Percentiles rank a stretch among this genome's conserved stretches.
Conservation (phyloP, 495 filamentous ascomycete genomes). For the Penicillium goetzii region DNA sequence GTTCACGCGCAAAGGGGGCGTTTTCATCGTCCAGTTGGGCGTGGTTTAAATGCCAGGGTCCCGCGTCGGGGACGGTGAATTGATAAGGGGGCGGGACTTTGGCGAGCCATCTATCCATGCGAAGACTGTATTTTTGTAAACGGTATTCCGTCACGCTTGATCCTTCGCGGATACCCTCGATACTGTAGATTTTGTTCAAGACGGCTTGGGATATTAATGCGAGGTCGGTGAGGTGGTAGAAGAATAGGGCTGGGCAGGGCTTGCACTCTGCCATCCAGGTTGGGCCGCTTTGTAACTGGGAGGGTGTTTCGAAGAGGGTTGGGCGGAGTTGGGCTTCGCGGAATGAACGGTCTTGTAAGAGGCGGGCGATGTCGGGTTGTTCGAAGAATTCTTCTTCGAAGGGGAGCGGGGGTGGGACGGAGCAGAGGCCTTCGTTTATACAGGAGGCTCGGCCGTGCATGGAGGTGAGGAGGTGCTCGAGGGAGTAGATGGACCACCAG, state of each 20-base stretch:
- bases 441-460: slow-evolving; percentile 65
- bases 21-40: slow-evolving; percentile 22
- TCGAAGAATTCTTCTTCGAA: slow-evolving; percentile 54
- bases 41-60: slow-evolving; percentile 28
- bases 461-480: slow-evolving; percentile 60
- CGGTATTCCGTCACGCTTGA: slow-evolving; percentile 56
- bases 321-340: slow-evolving; percentile 36
- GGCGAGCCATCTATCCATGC: slow-evolving; percentile 55
- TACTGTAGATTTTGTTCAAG: slow-evolving; percentile 59
- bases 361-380: slow-evolving; percentile 20
- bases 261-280: slow-evolving; percentile 32
- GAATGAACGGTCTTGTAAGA: slow-evolving; percentile 28
- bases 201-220: slow-evolving; percentile 55
- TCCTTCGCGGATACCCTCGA: slow-evolving; percentile 51
- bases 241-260: slow-evolving; percentile 49
- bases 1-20: slow-evolving; percentile 28
- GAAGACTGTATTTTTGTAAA: slow-evolving; percentile 48
- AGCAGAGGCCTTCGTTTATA: slow-evolving; percentile 56
- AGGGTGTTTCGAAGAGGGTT: slow-evolving; percentile 34
- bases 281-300: slow-evolving; percentile 7
- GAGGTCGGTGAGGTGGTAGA: slow-evolving; percentile 51
- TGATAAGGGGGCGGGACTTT: slow-evolving; percentile 51
- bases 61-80: slow-evolving; percentile 40
- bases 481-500: slow-evolving; percentile 65
- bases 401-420: slow-evolving; percentile 57